These are phyloP conservation scores for Sporisorium sorghi DNA, from an alignment of 1,284 basidiomycete species.

Conservation along the genomic window DNA sequence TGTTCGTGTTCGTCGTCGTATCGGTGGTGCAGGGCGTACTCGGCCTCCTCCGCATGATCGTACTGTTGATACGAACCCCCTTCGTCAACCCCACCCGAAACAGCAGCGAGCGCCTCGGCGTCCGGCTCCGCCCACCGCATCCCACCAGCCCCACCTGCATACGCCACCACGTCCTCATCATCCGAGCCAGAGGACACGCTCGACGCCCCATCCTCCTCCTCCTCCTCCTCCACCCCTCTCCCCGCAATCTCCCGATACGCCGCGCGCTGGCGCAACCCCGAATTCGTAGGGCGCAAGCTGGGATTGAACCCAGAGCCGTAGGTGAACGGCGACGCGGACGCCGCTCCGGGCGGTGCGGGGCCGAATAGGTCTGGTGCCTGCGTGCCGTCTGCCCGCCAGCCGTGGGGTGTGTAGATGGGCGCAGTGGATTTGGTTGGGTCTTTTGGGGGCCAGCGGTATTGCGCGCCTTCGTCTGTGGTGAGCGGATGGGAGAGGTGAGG, in stretches of 20 bases:
- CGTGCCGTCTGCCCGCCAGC: constrained; percentile 11
- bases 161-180: constrained; percentile 13
- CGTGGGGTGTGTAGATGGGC: not conserved
- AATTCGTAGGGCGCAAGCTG: constrained; percentile 17
- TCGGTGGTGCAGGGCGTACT: not conserved
- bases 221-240: not conserved
- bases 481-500: not conserved
- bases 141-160: no score
- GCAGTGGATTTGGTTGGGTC: constrained; percentile 67
- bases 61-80: not conserved
- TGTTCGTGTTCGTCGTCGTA: constrained; percentile 3
- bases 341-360: constrained; percentile 11
- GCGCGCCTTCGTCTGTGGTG: constrained; percentile 68
- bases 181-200: constrained; percentile 24
- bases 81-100: not conserved
- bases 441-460: constrained; percentile 73
- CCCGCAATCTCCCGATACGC: no score
- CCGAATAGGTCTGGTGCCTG: constrained; percentile 7
- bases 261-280: no score
- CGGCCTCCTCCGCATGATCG: not conserved
- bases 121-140: not conserved
- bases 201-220: not conserved
- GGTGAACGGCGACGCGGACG: constrained; percentile 80
- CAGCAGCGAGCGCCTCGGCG: constrained; percentile 1
- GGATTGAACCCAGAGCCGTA: constrained; percentile 76